Base-by-base conservation (phyloP, 2,329 filamentous ascomycete species). In the Venturia aucupariae region DNA sequence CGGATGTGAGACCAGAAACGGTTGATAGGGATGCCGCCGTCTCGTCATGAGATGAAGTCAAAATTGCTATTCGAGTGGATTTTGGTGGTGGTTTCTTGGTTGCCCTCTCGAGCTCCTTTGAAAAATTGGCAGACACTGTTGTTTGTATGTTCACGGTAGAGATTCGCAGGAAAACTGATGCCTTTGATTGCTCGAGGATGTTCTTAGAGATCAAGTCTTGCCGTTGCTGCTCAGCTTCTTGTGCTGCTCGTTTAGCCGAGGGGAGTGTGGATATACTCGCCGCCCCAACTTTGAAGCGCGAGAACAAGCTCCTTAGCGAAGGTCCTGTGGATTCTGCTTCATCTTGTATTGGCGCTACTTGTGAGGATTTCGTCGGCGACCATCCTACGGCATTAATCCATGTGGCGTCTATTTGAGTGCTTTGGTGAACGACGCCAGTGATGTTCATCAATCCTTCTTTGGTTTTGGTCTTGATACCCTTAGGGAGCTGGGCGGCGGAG, bases 21-120 rank as follows among this genome's bases (percentile, higher is more conserved):
- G 75, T 76, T 30, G 80, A 81, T 65, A 87, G 81, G 0, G 89
- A 88, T 2, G 87, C 86, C 63, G 86, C 79, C 0, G 85, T 82
- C 70, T 94, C 91, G 70, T 96, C 90, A 72, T 93, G 96, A 0
- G 93, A 95, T 22, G 93, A 92, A 0, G 92, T 97, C 60, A 99
- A 77, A 41, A 97, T 90, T 7, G 93, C 89, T 32, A 99, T 84
- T 62, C 86, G 90, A 0, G 94, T 95, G 13, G 83, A 84, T 73
- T 91, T 96, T 0, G 94, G 94, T 0, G 95, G 94, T 2, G 92
- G 90, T 72, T 99, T 99, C 77, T 97, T 97, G 0, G 95, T 99
- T 19, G 95, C 94, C 67, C 95, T 86, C 77, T 97, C 92, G 13
- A 99, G 83, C 73, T 99, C 95, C 1, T 87, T 82, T 2, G 91